phyloP scores from a whole-genome alignment of 23 red algal genomes.

The Gracilaria vermiculophylla region DNA sequence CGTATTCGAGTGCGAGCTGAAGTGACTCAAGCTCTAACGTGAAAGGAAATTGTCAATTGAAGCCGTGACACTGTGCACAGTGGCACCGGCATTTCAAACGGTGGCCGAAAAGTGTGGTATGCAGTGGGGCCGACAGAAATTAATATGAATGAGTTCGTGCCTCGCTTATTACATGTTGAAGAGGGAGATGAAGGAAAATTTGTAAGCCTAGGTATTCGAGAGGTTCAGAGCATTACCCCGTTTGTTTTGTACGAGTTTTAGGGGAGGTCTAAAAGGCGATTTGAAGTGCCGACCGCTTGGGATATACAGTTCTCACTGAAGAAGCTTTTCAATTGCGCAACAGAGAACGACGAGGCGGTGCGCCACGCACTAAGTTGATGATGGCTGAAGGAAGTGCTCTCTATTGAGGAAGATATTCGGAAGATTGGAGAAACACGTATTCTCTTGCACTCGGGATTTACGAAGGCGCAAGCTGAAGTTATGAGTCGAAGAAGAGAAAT shows the following conservation, averaged over 20 bases:
- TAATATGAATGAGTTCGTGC: not conserved
- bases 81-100: constrained; percentile 10
- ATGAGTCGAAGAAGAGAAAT: constrained; percentile 9
- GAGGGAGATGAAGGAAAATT: constrained; percentile 13
- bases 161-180: not conserved
- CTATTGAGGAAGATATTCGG: not conserved
- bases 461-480: not conserved
- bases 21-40: constrained; percentile 21
- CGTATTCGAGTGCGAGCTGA: not conserved
- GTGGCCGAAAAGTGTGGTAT: constrained; percentile 22
- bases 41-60: not conserved
- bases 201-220: not conserved
- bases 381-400: not conserved
- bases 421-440: not conserved
- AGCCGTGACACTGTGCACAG: not conserved
- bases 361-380: not conserved
- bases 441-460: not conserved
- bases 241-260: constrained; percentile 7
- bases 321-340: constrained; percentile 17
- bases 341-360: constrained; percentile 1
- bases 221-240: not conserved
- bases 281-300: not conserved
- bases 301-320: constrained; percentile 2
- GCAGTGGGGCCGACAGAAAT: not conserved
- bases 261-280: not conserved